Evolutionary conservation across 805 yeast species (phyloP).

Genomic region (Candida ipomoeae): DNA sequence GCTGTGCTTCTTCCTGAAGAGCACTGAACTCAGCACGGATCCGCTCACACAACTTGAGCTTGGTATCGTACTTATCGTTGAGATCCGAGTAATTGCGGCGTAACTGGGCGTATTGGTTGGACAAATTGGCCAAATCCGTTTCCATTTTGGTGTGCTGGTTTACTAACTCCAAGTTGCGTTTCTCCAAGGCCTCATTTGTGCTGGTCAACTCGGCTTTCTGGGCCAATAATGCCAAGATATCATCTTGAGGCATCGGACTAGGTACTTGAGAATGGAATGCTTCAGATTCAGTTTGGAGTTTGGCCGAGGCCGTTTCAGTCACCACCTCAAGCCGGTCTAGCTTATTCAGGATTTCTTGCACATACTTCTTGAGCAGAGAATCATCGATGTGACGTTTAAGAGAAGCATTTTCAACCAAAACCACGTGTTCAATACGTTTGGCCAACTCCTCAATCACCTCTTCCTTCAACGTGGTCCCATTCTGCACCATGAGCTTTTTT

Average conservation of each 20-base stretch:
- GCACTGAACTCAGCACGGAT: conserved; percentile 21
- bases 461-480: neutral
- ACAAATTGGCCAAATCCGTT: conserved; percentile 56
- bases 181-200: neutral
- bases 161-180: neutral
- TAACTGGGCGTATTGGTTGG: conserved; percentile 67
- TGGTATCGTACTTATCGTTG: conserved; percentile 21
- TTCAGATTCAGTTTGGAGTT: neutral
- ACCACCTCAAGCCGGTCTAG: neutral
- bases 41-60: conserved; percentile 20
- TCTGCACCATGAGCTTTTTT: neutral
- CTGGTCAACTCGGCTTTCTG: neutral
- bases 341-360: neutral
- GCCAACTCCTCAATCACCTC: neutral
- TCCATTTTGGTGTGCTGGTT: conserved; percentile 5
- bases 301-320: neutral
- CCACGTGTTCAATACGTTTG: neutral
- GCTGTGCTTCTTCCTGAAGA: conserved; percentile 16
- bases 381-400: neutral
- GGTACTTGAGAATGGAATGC: no score
- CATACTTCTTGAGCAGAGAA: neutral
- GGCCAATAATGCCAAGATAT: neutral
- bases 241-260: neutral
- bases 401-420: neutral
- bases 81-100: conserved; percentile 38